phyloP scores from a whole-genome alignment of 805 yeast genomes.

The Suhomyces sp. region DNA sequence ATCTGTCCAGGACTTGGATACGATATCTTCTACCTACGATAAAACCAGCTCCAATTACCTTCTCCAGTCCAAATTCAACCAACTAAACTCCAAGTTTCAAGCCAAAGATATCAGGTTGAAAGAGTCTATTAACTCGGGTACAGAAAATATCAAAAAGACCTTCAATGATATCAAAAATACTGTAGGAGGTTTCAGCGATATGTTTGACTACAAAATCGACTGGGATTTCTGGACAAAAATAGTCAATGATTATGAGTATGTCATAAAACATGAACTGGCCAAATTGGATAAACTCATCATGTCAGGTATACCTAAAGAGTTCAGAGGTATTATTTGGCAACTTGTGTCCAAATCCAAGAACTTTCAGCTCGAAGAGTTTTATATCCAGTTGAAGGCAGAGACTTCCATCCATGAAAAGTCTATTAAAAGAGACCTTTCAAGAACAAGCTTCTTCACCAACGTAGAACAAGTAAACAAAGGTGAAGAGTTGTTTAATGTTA shows the following conservation, averaged over 20 bases:
- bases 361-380: conserved; percentile 57
- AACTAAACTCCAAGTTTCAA: conserved; percentile 50
- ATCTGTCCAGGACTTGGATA: conserved; percentile 10
- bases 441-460: conserved; percentile 77
- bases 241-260: conserved; percentile 69
- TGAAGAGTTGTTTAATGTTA: conserved; percentile 65
- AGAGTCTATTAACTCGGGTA: conserved; percentile 41
- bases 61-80: conserved; percentile 56
- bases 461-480: conserved; percentile 52
- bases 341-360: conserved; percentile 77
- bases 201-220: conserved; percentile 43
- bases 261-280: conserved; percentile 60
- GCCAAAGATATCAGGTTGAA: conserved; percentile 50
- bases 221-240: conserved; percentile 90
- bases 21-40: conserved; percentile 18
- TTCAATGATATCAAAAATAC: conserved; percentile 50
- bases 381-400: conserved; percentile 46
- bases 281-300: conserved; percentile 60
- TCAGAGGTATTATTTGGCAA: conserved; percentile 93
- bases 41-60: conserved; percentile 43
- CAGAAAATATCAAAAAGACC: conserved; percentile 36
- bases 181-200: conserved; percentile 41
- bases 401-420: conserved; percentile 66
- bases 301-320: conserved; percentile 77
- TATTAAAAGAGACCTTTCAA: conserved; percentile 75